A percentile compares a stretch with the other conserved stretches of the same genome.
Evolutionary conservation across 2,329 filamentous ascomycete species (phyloP).

Genomic region (Escovopsis sp.): DNA sequence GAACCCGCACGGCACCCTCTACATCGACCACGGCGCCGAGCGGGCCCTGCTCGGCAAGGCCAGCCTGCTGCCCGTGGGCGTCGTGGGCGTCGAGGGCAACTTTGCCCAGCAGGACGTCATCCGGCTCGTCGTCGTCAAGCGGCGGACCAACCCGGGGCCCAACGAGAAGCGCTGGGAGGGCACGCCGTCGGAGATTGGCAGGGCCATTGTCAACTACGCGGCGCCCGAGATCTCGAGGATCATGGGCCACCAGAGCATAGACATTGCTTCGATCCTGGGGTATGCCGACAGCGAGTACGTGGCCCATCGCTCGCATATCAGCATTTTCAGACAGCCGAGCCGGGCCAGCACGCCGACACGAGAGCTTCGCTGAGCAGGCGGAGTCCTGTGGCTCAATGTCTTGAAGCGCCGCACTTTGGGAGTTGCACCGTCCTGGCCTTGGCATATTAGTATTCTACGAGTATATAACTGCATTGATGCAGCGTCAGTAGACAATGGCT

Average conservation of each 20-base stretch:
- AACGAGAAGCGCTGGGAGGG: conserved; percentile 35
- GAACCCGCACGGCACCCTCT: conserved; percentile 76
- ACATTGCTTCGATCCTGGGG: conserved; percentile 68
- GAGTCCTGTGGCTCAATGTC: too few relatives aligned
- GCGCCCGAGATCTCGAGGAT: conserved; percentile 70
- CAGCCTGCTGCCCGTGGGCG: conserved; percentile 76
- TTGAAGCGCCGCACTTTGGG: too few relatives aligned
- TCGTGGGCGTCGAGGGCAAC: conserved; percentile 74
- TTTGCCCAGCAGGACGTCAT: conserved; percentile 93
- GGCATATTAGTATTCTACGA: too few relatives aligned
- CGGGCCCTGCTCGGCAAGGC: conserved; percentile 69
- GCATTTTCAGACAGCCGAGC: conserved; percentile 44
- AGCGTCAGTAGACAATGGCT: too few relatives aligned
- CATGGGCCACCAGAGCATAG: conserved; percentile 66
- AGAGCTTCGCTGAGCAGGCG: conserved; percentile 5
- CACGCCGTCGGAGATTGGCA: conserved; percentile 58
- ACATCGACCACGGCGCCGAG: conserved; percentile 84
- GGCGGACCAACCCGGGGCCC: conserved; percentile 25
- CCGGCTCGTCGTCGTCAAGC: conserved; percentile 65
- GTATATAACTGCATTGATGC: too few relatives aligned
- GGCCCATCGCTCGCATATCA: conserved; percentile 75
- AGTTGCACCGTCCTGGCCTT: too few relatives aligned
- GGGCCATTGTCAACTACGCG: conserved; percentile 89
- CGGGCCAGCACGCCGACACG: conserved; percentile 32
- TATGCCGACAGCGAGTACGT: conserved; percentile 95